Percentiles rank a stretch among this genome's conserved stretches.
Conservation (phyloP, 2,329 filamentous ascomycete genomes). For the Fusarium abutilonis region DNA sequence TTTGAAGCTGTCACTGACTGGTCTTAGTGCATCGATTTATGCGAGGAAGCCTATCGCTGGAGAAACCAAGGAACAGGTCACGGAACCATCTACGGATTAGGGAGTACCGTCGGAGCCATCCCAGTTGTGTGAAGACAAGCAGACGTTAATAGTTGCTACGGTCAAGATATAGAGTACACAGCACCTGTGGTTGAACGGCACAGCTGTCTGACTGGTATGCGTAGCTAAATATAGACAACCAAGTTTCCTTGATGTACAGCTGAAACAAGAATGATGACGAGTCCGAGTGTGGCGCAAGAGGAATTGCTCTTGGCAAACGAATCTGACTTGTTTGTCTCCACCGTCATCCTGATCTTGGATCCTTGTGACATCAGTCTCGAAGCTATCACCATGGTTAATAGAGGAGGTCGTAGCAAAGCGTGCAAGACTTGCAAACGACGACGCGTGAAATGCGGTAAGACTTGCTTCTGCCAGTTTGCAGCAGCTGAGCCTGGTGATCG, state of each 20-base stretch:
- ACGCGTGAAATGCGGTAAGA: slow-evolving; percentile 26
- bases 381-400: slow-evolving; percentile 15
- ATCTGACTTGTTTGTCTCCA: slow-evolving; percentile 2
- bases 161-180: too few species aligned
- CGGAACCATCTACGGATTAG: background rate
- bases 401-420: slow-evolving; percentile 25
- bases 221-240: too few species aligned
- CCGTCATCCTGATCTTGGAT: background rate
- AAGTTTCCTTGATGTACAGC: too few species aligned
- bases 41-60: background rate
- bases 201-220: too few species aligned
- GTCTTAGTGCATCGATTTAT: background rate
- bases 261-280: slow-evolving; percentile 11
- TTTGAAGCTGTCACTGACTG: background rate
- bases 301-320: slow-evolving; percentile 10
- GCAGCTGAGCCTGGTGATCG: accelerated
- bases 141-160: too few species aligned
- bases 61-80: background rate
- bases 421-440: slow-evolving; percentile 26
- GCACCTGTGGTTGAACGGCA: too few species aligned
- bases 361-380: too few species aligned
- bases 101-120: too few species aligned
- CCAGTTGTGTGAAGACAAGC: too few species aligned
- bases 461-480: background rate
- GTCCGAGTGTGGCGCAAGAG: slow-evolving; percentile 14